Base-by-base conservation (phyloP, 2,329 filamentous ascomycete genomes). In the Dryadomyces sulphureus region DNA sequence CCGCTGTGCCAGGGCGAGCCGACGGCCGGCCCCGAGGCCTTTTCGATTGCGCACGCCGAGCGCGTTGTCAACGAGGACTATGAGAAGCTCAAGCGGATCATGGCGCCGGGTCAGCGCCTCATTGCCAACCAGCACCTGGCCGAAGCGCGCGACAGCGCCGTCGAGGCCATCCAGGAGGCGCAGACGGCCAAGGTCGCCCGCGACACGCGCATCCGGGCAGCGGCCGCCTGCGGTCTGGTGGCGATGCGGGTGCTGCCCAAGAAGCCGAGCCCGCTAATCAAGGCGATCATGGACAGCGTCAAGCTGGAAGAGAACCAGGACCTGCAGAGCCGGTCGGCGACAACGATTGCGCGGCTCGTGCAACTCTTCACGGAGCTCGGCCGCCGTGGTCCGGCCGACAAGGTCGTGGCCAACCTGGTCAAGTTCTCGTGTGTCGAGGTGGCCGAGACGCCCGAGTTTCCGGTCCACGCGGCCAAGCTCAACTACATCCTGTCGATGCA, bases 341-440 rank as follows among this genome's bases (percentile, higher is more conserved):
- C 76, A 14, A 89, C 88, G 3, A 84, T 98, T 45, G 86, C 88
- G 6, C 76, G 75, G 35, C 77, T 96, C 19, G 81, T 98, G n/a
- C 80, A 85, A 53, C 72, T 92, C 20, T 92, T 96, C 56, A 88
- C 87, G 4, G 75, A 79, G 38, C 78, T 79, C 46, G 83, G 86
- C 35, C 84, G 90, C 50, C 76, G 81, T 47, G 87, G 81, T 16
- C 87, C 93, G 12, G 89, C 92, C 16, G 89, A 95, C 61, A 98
- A 98, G 65, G 84, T 98, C 14, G 89, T 96, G 24, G 81, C 85
- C 41, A 98, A 98, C 58, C 65, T 98, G 45, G 86, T 94, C 65
- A 96, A 95, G 59, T 98, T 95, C 63, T 94, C 88, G 52, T 98
- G 92, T 58, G 87, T 95, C 57, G 92, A 98, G 60, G 94, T 93